Evolutionary conservation across 1,139 yeast species (phyloP), one percentile per base, ranked within the genome.

Genomic region (Sugiyamaella paludigena): DNA sequence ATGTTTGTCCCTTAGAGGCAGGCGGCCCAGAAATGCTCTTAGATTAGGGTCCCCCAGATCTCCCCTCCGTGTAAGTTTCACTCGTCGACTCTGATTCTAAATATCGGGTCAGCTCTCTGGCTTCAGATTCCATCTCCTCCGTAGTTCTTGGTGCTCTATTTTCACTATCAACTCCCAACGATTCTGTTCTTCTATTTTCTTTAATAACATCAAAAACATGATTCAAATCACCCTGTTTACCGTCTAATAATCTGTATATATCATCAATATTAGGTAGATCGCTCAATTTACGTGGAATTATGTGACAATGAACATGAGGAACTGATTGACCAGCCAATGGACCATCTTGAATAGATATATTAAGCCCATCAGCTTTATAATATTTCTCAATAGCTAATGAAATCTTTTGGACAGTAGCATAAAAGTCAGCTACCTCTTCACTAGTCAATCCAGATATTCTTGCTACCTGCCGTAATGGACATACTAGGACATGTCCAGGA

Each of bases 271-370:
- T 58, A 6, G 60, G 60, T 54, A 79, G 76, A 35, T 82, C 85
- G 57, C 85, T 84, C 8, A 70, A 65, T 47, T 74, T 72, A 37
- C 98, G 73, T 3, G 98, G 98, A 31, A 92, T 88, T 13, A 92
- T 70, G 65, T 92, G 98, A 31, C 96, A 84, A 65, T 92, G 98
- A 27, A 92, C 75, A 67, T 92, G 98, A 2, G 96, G 95, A 1
- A 92, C 83, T 13, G 92, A 80, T 64, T 92, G 98, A 3, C 98
- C 98, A 1, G 97, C 92, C 48, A 87, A 88, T 0, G 92, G 87
- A 0, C 98, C 98, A 65, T 92, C 98, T 64, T 92, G 98, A 50
- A 92, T 87, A 12, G 97, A 89, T 29, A 92, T 77, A 63, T 92
- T 92, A 52, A 88, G 66, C 0, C 95, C 73, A 58, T 89, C 95